Percentiles rank a stretch among this genome's conserved stretches.
Evolutionary conservation across 1,284 basidiomycete species (phyloP).

Genomic region (Bjerkandera adusta): DNA sequence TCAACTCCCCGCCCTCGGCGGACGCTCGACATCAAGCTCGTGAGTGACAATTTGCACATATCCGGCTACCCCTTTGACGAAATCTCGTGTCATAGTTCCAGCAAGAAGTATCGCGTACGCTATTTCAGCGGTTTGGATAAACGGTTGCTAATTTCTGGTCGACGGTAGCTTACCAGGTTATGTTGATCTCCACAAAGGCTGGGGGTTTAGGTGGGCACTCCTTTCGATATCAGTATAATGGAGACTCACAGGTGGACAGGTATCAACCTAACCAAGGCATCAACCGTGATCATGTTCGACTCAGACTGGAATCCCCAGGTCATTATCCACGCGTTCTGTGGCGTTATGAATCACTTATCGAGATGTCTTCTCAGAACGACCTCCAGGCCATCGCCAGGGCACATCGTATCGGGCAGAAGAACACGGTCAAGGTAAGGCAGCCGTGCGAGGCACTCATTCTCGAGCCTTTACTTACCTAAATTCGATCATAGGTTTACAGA

Average conservation of each 20-base stretch:
- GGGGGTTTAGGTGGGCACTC: conserved; percentile 68
- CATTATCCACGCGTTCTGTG: no score
- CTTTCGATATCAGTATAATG: not conserved
- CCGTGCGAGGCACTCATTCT: not conserved
- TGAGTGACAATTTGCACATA: conserved; percentile 25
- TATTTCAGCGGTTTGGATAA: conserved; percentile 17
- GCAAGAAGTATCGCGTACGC: conserved; percentile 50
- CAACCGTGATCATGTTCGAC: conserved; percentile 81
- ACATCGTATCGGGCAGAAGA: conserved; percentile 81
- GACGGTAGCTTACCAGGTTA: conserved; percentile 73
- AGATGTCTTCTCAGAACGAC: conserved; percentile 58
- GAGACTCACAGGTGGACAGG: conserved; percentile 29
- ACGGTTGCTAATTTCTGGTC: conserved; percentile 47
- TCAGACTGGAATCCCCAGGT: conserved; percentile 72
- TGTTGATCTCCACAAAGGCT: conserved; percentile 83
- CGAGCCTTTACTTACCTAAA: conserved; percentile 1
- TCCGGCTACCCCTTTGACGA: not conserved
- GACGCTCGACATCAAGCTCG: conserved; percentile 53
- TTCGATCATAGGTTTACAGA: conserved; percentile 45
- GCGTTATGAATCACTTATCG: not conserved
- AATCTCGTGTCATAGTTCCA: conserved; percentile 45
- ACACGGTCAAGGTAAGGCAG: conserved; percentile 66
- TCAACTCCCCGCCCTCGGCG: conserved; percentile 50
- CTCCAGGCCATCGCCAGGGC: conserved; percentile 86
- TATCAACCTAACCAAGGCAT: conserved; percentile 82